A percentile compares a stretch with the other conserved stretches of the same genome.
phyloP scores from a whole-genome alignment of 805 yeast genomes.

The Lipomyces yamanashiensis region DNA sequence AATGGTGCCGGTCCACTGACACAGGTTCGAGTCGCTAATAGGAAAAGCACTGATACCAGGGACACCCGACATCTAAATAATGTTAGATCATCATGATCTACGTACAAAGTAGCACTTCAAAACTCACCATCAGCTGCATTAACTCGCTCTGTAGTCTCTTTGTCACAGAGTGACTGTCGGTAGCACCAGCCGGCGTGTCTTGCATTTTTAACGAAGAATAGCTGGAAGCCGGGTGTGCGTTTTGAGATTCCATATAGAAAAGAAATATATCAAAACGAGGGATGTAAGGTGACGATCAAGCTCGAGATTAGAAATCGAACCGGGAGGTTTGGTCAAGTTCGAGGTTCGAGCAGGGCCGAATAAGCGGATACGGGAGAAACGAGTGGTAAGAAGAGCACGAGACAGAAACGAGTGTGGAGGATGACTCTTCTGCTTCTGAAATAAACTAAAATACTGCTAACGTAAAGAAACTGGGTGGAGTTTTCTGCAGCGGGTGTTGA shows the following conservation, averaged over 20 bases:
- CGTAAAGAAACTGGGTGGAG: not conserved
- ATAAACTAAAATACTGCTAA: not conserved
- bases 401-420: slow-evolving; percentile 2
- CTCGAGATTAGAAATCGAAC: not conserved
- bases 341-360: not conserved
- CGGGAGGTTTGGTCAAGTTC: too few species aligned
- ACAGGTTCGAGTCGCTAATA: slow-evolving; percentile 55
- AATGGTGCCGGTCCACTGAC: slow-evolving; percentile 62
- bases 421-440: slow-evolving; percentile 3
- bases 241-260: slow-evolving; percentile 35
- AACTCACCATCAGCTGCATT: slow-evolving; percentile 53
- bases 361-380: not conserved
- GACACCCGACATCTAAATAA: slow-evolving; percentile 49
- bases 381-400: slow-evolving; percentile 8
- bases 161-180: slow-evolving; percentile 55
- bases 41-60: slow-evolving; percentile 63
- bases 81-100: not conserved
- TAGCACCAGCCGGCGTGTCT: slow-evolving; percentile 36
- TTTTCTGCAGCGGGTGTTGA: not conserved
- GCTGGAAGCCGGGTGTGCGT: slow-evolving; percentile 31
- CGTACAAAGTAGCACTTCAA: too few species aligned
- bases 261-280: not conserved
- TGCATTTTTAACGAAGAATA: slow-evolving; percentile 35
- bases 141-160: slow-evolving; percentile 58
- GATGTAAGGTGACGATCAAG: not conserved